A percentile compares a stretch with the other conserved stretches of the same genome.
Evolutionary conservation across 2,329 filamentous ascomycete species (phyloP).

Genomic region (Aspergillus pseudonomiae): DNA sequence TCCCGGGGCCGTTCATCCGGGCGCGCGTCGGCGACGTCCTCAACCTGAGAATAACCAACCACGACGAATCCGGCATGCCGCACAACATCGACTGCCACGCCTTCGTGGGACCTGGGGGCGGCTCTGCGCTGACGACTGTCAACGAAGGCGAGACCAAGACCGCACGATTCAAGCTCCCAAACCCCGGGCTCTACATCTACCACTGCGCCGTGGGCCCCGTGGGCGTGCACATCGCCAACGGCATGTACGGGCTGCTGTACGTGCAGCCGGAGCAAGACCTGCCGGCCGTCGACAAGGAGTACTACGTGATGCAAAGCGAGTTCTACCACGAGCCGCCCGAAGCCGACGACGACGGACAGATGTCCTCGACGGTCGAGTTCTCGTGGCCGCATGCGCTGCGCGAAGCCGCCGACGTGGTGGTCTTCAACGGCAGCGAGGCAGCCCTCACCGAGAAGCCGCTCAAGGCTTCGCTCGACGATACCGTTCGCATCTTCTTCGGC

Average conservation of each 20-base stretch:
- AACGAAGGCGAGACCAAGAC: constrained; percentile 38
- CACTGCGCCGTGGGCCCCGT: constrained; percentile 41
- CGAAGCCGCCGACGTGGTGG: constrained; percentile 35
- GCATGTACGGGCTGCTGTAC: constrained; percentile 43
- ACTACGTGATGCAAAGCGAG: constrained; percentile 44
- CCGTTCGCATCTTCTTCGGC: constrained; percentile 40
- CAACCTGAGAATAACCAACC: constrained; percentile 37
- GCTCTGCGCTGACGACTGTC: constrained; percentile 36
- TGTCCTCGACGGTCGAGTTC: constrained; percentile 34
- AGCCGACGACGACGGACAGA: constrained; percentile 33
- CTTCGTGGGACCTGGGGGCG: constrained; percentile 38
- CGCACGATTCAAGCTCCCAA: constrained; percentile 32
- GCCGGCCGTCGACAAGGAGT: constrained; percentile 36
- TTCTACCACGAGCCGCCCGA: constrained; percentile 43
- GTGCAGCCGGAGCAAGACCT: constrained; percentile 37
- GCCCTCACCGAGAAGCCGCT: constrained; percentile 36
- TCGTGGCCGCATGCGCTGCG: constrained; percentile 38
- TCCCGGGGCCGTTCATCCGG: constrained; percentile 41
- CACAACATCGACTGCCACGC: constrained; percentile 43
- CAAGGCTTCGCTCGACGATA: constrained; percentile 33
- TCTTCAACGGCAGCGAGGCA: constrained; percentile 39
- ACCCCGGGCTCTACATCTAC: constrained; percentile 38
- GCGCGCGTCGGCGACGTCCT: constrained; percentile 39
- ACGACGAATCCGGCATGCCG: constrained; percentile 36
- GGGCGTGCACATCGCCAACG: constrained; percentile 42